Base-by-base conservation (phyloP, 495 filamentous ascomycete genomes). In the Hypoxylon fragiforme region DNA sequence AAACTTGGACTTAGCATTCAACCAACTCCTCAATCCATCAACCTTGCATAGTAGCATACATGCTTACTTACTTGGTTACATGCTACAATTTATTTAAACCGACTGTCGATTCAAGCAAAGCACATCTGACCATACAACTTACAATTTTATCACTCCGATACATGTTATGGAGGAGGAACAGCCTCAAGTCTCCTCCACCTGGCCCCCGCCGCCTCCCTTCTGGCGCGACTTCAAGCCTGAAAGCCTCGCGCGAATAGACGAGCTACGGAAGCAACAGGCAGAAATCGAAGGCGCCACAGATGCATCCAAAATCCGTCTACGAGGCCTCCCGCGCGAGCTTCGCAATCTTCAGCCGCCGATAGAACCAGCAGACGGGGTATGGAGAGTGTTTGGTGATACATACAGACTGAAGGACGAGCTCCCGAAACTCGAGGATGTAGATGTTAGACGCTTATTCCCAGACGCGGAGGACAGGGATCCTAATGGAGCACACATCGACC, bases 161-260 rank as follows among this genome's bases (percentile, higher is more conserved):
- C n/a, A n/a, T n/a, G n/a, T 32, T 15, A 77, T 77, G 74, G 71
- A 78, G 24, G 71, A 76, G 36, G 60, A 70, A 20, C 57, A 60
- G 21, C 42, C 55, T 7, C 65, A 66, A 30, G 64, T 69, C 7
- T 65, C 71, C n/a, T 62, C 72, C 7, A 70, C 73, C 16, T 77
- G 91, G 71, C 92, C 94, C 13, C 79, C 87, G 12, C 94, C 94
- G 3, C 94, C 94, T 15, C 85, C 88, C 2, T 91, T 96, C 76
- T 97, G 90, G 82, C 87, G 89, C 56, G 77, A 85, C 67, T 97
- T 97, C 73, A 96, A 90, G 0, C 63, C 81, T 2, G 82, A 86
- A 0, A 96, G 95, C 69, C 63, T 94, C 52, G 70, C 81, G 18
- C 84, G 79, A 26, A 80, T 95, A 39, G 76, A 86, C 28, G 60